A percentile compares a stretch with the other conserved stretches of the same genome.
Conservation (phyloP, 257 asterid genomes). For the Gynochthodes officinalis region DNA sequence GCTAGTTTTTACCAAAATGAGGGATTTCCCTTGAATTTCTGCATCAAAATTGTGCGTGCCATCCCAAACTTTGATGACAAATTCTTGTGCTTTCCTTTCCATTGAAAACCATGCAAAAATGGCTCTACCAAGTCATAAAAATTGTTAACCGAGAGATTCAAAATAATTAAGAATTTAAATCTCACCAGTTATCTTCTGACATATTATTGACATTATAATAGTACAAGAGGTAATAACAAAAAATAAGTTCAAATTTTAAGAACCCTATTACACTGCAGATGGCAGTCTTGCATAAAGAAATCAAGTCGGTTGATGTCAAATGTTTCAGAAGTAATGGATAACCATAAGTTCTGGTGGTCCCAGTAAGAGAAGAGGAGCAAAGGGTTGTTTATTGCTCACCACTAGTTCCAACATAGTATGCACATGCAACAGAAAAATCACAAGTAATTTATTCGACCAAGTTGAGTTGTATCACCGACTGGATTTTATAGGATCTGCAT, state of each 20-base stretch:
- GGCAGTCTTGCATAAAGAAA: neutral
- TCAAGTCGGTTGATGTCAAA: constrained; percentile 5
- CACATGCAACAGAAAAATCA: neutral
- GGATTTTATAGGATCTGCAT: neutral
- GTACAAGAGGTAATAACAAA: neutral
- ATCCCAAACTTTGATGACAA: constrained; percentile 1
- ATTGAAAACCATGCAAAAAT: neutral
- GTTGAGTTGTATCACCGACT: constrained; percentile 13
- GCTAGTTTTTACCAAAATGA: neutral
- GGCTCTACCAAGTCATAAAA: neutral
- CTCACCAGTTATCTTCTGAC: no score
- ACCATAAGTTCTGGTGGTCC: neutral
- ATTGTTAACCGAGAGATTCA: no score
- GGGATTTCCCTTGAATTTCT: neutral
- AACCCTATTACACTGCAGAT: neutral
- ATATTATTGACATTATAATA: no score
- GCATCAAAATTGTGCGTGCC: neutral
- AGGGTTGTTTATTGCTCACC: neutral
- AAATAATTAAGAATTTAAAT: no score
- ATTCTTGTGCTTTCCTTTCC: neutral
- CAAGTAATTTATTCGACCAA: neutral
- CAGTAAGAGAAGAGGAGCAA: neutral
- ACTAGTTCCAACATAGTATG: constrained; percentile 14
- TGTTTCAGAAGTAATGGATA: neutral
- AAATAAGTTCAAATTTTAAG: neutral